Conservation (phyloP, 345 rosid species). For the Eucalyptus polybractea region DNA sequence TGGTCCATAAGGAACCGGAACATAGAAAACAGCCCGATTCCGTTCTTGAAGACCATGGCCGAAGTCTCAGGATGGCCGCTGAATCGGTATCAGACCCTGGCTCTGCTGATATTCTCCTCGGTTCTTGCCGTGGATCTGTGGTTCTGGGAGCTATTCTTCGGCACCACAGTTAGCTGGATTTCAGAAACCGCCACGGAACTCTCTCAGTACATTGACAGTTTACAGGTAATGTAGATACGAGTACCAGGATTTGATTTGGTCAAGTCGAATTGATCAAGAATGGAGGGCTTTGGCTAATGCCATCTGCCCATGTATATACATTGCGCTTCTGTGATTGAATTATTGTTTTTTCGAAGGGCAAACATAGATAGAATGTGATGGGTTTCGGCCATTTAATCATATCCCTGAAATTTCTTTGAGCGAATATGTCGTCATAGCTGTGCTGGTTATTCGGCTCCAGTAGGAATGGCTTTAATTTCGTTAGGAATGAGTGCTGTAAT, state of each 20-base stretch:
- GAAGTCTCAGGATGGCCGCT: conserved; percentile 74
- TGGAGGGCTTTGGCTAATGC: neutral
- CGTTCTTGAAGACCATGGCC: conserved; percentile 57
- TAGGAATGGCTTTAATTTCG: neutral
- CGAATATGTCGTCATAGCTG: neutral
- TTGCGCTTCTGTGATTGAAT: neutral
- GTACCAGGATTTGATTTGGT: neutral
- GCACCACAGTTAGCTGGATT: conserved; percentile 43
- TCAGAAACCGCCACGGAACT: conserved; percentile 31
- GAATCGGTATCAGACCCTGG: conserved; percentile 80
- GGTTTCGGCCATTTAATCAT: neutral
- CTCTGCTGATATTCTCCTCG: conserved; percentile 59
- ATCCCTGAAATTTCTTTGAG: neutral
- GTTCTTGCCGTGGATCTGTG: conserved; percentile 81
- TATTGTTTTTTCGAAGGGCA: neutral
- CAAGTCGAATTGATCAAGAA: neutral
- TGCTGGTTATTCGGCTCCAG: neutral
- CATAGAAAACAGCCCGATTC: conserved; percentile 31
- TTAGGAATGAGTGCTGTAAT: neutral
- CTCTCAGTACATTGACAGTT: conserved; percentile 18
- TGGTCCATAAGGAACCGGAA: conserved; percentile 73
- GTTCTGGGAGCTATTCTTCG: conserved; percentile 78
- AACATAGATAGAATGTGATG: neutral
- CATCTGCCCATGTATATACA: neutral
- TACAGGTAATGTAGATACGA: conserved; percentile 14